These are phyloP conservation scores for Pilatotrama ljubarskyi DNA, from an alignment of 768 basidiomycete genomes.

Conservation along the genomic window DNA sequence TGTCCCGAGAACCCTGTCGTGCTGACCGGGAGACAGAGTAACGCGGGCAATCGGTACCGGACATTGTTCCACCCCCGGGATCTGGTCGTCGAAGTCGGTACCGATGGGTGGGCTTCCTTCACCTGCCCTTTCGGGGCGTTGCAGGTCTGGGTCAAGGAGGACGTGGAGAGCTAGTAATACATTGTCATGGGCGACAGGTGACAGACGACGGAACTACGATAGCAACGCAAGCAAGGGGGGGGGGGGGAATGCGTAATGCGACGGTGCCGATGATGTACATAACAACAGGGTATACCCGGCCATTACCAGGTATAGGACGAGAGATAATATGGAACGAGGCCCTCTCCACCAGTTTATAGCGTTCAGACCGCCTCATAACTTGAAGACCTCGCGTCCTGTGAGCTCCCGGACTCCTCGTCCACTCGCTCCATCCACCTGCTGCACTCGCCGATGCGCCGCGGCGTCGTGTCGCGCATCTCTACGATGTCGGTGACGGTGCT, in stretches of 20 bases:
- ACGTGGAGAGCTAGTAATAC: not conserved
- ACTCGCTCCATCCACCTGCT: not conserved
- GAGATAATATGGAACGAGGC: not conserved
- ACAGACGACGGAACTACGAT: not conserved
- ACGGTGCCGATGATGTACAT: no score
- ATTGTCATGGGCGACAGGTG: not conserved
- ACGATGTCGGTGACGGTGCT: conserved; percentile 12
- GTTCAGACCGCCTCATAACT: not conserved
- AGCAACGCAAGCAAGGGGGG: not conserved
- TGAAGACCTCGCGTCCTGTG: not conserved
- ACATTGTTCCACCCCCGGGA: conserved; percentile 51
- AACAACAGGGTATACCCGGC: no score
- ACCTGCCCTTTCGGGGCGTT: conserved; percentile 55
- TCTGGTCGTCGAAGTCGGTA: conserved; percentile 42
- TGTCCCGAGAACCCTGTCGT: conserved; percentile 37
- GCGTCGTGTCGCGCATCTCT: conserved; percentile 10
- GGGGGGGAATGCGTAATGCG: not conserved
- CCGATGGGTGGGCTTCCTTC: conserved; percentile 67
- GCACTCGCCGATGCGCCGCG: conserved; percentile 8
- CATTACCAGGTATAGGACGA: not conserved
- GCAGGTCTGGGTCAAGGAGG: conserved; percentile 55
- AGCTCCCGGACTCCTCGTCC: conserved; percentile 1
- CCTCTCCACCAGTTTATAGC: no score
- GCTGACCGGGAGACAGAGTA: conserved; percentile 28
- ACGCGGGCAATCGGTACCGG: conserved; percentile 41